Percentiles rank a stretch among this genome's conserved stretches.
phyloP scores from a whole-genome alignment of 2,329 filamentous ascomycete species.

The Arthrobotrys sinensis region DNA sequence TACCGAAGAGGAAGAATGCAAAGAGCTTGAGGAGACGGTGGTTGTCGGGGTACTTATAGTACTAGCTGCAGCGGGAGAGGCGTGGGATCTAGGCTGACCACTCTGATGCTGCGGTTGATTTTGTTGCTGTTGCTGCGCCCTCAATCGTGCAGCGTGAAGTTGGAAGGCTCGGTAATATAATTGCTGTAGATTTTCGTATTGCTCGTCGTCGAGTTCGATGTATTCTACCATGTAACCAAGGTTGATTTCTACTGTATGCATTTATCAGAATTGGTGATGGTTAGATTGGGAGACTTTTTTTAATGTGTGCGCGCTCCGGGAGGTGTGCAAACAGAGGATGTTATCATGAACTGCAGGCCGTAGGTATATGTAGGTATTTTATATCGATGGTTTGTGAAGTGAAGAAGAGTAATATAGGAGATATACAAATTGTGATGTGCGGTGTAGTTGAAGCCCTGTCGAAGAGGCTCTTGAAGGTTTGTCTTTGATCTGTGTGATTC shows the following conservation, averaged over 20 bases:
- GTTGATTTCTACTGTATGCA: constrained; percentile 59
- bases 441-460: background rate
- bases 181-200: constrained; percentile 54
- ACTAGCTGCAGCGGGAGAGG: constrained; percentile 48
- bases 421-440: constrained; percentile 17
- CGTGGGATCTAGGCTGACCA: constrained; percentile 43
- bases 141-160: constrained; percentile 44
- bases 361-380: background rate
- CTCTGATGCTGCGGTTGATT: constrained; percentile 25
- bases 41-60: constrained; percentile 54
- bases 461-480: constrained; percentile 7
- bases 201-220: constrained; percentile 59
- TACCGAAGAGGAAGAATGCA: constrained; percentile 52
- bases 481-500: constrained; percentile 17
- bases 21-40: constrained; percentile 53
- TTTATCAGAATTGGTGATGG: constrained; percentile 43
- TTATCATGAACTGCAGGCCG: constrained; percentile 24
- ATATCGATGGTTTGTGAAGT: constrained; percentile 9
- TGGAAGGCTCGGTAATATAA: constrained; percentile 55
- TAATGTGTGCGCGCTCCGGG: constrained; percentile 27
- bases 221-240: constrained; percentile 57
- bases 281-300: constrained; percentile 34
- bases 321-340: constrained; percentile 18
- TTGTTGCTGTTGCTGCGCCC: constrained; percentile 46
- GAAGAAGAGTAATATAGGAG: background rate